phyloP scores from a whole-genome alignment of 1,284 basidiomycete genomes.

The Irpex sp. region DNA sequence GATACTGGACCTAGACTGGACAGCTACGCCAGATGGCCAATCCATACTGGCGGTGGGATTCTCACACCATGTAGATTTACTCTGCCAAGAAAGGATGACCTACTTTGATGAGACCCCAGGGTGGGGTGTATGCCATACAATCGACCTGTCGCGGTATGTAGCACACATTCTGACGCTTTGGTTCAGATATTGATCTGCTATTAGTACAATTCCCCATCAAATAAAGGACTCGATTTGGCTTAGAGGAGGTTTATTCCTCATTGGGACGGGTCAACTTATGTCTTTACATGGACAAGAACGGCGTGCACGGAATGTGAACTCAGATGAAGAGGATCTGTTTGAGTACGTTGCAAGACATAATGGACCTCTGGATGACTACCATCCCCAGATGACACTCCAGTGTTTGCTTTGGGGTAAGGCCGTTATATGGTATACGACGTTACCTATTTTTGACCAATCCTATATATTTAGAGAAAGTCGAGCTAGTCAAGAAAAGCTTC shows the following conservation, averaged over 20 bases:
- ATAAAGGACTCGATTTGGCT: conserved; percentile 90
- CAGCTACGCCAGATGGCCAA: conserved; percentile 83
- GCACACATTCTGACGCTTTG: conserved; percentile 1
- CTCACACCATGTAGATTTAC: conserved; percentile 68
- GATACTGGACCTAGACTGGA: conserved; percentile 86
- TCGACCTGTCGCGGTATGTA: conserved; percentile 66
- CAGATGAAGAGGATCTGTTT: conserved; percentile 50
- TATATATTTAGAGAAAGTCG: conserved; percentile 61
- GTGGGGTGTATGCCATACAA: conserved; percentile 72
- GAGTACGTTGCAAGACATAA: conserved; percentile 80
- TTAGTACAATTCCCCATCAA: conserved; percentile 68
- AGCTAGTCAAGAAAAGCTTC: conserved; percentile 80
- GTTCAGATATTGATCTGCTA: background rate
- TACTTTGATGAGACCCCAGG: conserved; percentile 82
- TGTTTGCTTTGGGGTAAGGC: conserved; percentile 83
- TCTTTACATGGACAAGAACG: conserved; percentile 60
- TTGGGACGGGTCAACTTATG: conserved; percentile 77
- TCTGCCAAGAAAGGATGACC: conserved; percentile 86
- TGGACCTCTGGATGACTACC: conserved; percentile 83
- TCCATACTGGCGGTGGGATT: conserved; percentile 90
- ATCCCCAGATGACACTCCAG: conserved; percentile 90
- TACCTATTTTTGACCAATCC: no score
- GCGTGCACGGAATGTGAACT: conserved; percentile 16
- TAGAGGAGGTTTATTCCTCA: conserved; percentile 70
- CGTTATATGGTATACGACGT: background rate